Percentiles rank a stretch among this genome's conserved stretches.
Conservation (phyloP, 495 filamentous ascomycete species). For the Platismatia glauca region DNA sequence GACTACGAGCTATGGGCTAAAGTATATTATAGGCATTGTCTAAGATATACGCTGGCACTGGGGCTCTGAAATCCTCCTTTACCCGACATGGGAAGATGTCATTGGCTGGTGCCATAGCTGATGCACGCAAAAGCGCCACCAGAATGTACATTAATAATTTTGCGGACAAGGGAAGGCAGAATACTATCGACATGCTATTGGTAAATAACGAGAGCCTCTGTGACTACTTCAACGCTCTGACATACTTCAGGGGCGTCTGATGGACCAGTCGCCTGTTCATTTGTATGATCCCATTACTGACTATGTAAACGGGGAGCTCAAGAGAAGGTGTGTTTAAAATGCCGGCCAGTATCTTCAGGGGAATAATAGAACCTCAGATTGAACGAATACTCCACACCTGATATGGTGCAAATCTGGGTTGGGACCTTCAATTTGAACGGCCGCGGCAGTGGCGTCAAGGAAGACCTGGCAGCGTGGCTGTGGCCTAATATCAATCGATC, state of each 20-base stretch:
- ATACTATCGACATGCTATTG: constrained; percentile 85
- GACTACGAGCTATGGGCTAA: background rate
- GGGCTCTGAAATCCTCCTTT: constrained; percentile 89
- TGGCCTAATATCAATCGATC: constrained; percentile 45
- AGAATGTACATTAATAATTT: constrained; percentile 96
- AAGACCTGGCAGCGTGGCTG: constrained; percentile 81
- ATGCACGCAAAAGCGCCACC: constrained; percentile 88
- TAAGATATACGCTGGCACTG: constrained; percentile 93
- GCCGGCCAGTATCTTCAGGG: background rate
- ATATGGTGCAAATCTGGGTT: constrained; percentile 56
- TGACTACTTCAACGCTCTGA: background rate
- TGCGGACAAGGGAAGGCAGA: constrained; percentile 83
- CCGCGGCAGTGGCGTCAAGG: constrained; percentile 58
- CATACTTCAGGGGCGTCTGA: constrained; percentile 53
- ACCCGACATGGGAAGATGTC: constrained; percentile 97
- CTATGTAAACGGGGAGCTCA: constrained; percentile 66
- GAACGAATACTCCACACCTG: constrained; percentile 45
- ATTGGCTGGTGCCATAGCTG: constrained; percentile 83
- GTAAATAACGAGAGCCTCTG: constrained; percentile 13
- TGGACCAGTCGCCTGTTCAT: constrained; percentile 74
- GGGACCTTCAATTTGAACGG: constrained; percentile 97
- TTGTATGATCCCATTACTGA: constrained; percentile 94
- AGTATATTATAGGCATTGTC: constrained; percentile 48
- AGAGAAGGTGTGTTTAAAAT: constrained; percentile 35
- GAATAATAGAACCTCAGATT: constrained; percentile 21